These are phyloP conservation scores for Cercospora canescens DNA, from an alignment of 2,329 filamentous ascomycete species.

Conservation along the genomic window DNA sequence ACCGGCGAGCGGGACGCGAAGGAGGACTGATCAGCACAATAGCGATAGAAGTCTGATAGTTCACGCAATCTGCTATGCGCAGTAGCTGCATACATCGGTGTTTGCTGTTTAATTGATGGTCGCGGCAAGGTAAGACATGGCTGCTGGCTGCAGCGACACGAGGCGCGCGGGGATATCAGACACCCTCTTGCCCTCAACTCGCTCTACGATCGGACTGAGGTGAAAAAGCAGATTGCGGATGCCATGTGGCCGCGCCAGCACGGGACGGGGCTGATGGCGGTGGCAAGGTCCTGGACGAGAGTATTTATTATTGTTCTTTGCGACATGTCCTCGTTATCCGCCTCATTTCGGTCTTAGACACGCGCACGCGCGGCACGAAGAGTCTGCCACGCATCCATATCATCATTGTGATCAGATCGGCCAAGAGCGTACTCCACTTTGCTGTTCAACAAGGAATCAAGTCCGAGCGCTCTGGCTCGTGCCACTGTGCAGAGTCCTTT, in stretches of 20 bases:
- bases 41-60: not conserved
- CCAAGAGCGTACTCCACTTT: not conserved
- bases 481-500: not conserved
- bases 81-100: slow-evolving; percentile 5
- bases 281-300: not conserved
- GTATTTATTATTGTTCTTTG: no score
- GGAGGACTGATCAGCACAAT: not conserved
- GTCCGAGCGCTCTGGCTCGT: not conserved
- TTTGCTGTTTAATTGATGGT: not conserved
- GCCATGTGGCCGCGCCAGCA: not conserved
- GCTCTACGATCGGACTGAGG: not conserved
- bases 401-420: not conserved
- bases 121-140: not conserved
- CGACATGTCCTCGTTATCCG: not conserved
- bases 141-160: not conserved
- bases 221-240: not conserved
- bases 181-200: not conserved
- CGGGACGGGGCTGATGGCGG: not conserved
- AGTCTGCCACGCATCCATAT: not conserved
- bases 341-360: not conserved
- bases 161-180: not conserved
- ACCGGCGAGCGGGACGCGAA: not conserved
- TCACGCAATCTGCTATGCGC: not conserved
- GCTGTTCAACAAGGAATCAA: not conserved
- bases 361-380: not conserved